Conservation (phyloP, 345 rosid species). For the Aquilaria yunnanensis region DNA sequence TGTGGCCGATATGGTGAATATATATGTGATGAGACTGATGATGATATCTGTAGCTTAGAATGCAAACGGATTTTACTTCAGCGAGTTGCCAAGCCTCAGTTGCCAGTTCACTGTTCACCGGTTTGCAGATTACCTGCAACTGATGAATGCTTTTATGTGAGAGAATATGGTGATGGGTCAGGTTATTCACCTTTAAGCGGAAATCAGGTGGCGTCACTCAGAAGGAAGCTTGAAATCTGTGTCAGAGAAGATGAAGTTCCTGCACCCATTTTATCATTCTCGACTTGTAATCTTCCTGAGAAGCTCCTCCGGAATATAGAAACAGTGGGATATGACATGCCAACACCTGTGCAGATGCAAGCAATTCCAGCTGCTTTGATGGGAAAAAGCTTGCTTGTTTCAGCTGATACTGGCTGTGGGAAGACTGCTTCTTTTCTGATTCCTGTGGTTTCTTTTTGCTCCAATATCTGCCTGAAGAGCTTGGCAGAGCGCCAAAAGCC, state of each 20-base stretch:
- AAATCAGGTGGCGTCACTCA: conserved; percentile 42
- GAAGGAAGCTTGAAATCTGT: conserved; percentile 65
- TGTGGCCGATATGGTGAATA: conserved; percentile 90
- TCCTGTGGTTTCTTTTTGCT: conserved; percentile 63
- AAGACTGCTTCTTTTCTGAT: conserved; percentile 86
- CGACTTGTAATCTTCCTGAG: conserved; percentile 52
- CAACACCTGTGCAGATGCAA: conserved; percentile 91
- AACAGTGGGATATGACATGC: conserved; percentile 63
- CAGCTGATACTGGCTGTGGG: conserved; percentile 86
- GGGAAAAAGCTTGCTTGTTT: conserved; percentile 67
- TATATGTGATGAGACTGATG: conserved; percentile 78
- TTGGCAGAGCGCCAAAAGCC: conserved; percentile 35
- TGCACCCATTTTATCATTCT: conserved; percentile 57
- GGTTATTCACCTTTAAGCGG: conserved; percentile 20
- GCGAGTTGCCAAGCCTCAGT: conserved; percentile 20
- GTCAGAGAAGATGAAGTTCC: conserved; percentile 52
- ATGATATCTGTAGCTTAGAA: conserved; percentile 86
- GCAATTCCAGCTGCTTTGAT: conserved; percentile 71
- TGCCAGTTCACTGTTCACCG: conserved; percentile 11
- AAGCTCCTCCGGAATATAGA: conserved; percentile 67
- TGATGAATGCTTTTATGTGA: conserved; percentile 81
- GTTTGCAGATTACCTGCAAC: conserved; percentile 38
- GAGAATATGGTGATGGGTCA: conserved; percentile 29
- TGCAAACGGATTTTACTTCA: conserved; percentile 52
- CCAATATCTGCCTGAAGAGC: conserved; percentile 29